Base-by-base conservation (phyloP, 768 basidiomycete species). In the Calocybe cyanea region DNA sequence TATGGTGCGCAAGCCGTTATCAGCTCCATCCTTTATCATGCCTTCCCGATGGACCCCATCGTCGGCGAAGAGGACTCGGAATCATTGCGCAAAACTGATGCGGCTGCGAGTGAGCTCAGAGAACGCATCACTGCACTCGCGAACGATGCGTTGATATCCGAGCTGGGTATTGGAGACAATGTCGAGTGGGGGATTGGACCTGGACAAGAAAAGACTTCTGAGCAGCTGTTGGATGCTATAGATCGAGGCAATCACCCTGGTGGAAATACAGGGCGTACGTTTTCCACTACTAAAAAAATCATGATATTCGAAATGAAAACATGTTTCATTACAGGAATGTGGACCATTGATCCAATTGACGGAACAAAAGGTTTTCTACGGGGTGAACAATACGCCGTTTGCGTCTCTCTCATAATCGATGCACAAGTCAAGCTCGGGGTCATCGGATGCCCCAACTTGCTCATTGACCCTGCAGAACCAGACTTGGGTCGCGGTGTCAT, bases 61-160 rank as follows among this genome's bases (percentile, higher is more conserved):
- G 85, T 98, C 31, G 96, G 94, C 24, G 96, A 99, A 64, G 95
- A 99, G 65, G 92, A 96, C 62, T 85, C 95, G 0, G 71, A 79
- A 0, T 89, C 92, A 43, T 66, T 98, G 15, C 78, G 87, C 6
- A 62, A 57, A 1, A 76, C 73, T 34, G 25, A 28, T 5, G 25
- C 25, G 11, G 66, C 67, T 7, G 68, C 69, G 2, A 56, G 50
- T 7, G 57, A 53, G 0, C 65, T 93, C 41, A 60, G 79, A 30
- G 70, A 79, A 19, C 78, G 87, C 34, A 88, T 98, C 49, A 75
- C 90, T 34, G 67, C 77, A 25, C 82, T 99, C 21, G 89, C 92
- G 2, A 92, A 90, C 58, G 87, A 90, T 30, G 80, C 86, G 0
- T 70, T 96, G 34, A 71, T 73, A 0, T 69, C 68, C 7, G 73